These are phyloP conservation scores for Pilaira anomala DNA, from an alignment of 192 early-diverging fungal genomes.

Conservation along the genomic window DNA sequence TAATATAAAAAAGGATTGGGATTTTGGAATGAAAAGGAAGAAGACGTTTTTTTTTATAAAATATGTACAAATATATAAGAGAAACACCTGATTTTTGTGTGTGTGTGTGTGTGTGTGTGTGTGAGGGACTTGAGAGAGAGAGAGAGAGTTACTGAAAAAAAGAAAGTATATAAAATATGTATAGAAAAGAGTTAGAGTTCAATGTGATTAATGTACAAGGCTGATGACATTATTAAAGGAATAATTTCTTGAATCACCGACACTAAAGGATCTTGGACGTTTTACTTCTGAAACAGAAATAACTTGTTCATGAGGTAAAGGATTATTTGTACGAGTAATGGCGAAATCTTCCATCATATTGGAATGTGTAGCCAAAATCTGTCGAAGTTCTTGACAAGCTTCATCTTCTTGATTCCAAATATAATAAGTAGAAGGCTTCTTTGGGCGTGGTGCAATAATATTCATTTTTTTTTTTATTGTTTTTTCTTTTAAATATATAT, in stretches of 20 bases:
- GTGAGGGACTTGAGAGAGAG: too few relatives aligned
- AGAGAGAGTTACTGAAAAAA: too few relatives aligned
- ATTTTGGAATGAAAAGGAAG: too few relatives aligned
- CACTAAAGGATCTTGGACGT: conserved; percentile 24
- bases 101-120: too few relatives aligned
- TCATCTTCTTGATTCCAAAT: conserved; percentile 6
- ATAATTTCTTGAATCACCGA: conserved; percentile 17
- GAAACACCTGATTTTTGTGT: too few relatives aligned
- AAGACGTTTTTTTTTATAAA: too few relatives aligned
- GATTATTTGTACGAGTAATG: conserved; percentile 17
- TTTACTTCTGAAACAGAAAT: neutral
- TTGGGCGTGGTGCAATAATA: conserved; percentile 20
- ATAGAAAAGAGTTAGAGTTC: neutral
- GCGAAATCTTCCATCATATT: neutral
- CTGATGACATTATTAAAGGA: conserved; percentile 1
- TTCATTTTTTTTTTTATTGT: neutral
- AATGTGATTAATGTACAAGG: conserved; percentile 1
- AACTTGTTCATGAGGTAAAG: conserved; percentile 20
- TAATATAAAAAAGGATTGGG: too few relatives aligned
- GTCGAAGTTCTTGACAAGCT: conserved; percentile 18
- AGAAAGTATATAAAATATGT: conserved; percentile 4
- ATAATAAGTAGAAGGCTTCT: conserved; percentile 7
- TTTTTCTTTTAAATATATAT: neutral
- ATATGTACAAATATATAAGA: too few relatives aligned
- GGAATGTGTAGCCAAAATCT: conserved; percentile 5